Percentiles rank a stretch among this genome's conserved stretches.
Evolutionary conservation across 768 basidiomycete genomes (phyloP).

Genomic region (Lactifluus piperatus): DNA sequence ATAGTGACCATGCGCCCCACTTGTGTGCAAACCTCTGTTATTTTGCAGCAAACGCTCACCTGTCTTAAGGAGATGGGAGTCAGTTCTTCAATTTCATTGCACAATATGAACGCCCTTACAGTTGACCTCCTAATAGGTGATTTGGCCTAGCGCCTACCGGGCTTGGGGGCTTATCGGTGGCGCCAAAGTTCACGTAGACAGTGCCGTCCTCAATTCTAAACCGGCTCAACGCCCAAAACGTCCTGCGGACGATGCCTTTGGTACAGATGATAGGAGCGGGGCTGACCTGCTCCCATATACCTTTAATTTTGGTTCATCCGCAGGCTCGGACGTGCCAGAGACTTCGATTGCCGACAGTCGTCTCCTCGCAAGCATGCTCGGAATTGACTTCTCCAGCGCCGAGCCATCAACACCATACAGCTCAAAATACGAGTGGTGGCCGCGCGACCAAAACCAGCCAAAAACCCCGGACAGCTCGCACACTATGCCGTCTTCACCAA

Average conservation of each 20-base stretch:
- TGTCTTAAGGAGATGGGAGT: conserved; percentile 66
- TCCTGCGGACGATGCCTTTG: conserved; percentile 18
- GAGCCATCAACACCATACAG: conserved; percentile 11
- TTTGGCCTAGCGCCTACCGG: conserved; percentile 23
- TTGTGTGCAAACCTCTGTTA: conserved; percentile 58
- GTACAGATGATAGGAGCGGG: neutral
- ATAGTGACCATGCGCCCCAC: conserved; percentile 65
- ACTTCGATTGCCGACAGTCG: conserved; percentile 8
- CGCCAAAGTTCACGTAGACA: conserved; percentile 19
- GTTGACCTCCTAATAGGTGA: conserved; percentile 56
- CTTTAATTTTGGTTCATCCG: neutral
- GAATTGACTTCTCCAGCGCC: conserved; percentile 14
- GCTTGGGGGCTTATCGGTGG: conserved; percentile 20
- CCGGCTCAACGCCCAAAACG: conserved; percentile 11
- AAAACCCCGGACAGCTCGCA: conserved; percentile 4
- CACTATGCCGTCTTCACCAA: conserved; percentile 15
- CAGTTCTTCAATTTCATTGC: conserved; percentile 33
- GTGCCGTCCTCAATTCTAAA: conserved; percentile 4
- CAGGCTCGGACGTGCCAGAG: neutral
- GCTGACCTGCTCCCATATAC: neutral
- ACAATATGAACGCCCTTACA: conserved; percentile 30
- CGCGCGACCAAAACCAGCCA: conserved; percentile 8
- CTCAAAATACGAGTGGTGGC: conserved; percentile 19
- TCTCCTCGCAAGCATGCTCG: conserved; percentile 19
- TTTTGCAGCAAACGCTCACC: conserved; percentile 53